Evolutionary conservation across 345 rosid genomes (phyloP), one percentile per base, ranked within the genome.

Genomic region (Euphorbia tirucalli): DNA sequence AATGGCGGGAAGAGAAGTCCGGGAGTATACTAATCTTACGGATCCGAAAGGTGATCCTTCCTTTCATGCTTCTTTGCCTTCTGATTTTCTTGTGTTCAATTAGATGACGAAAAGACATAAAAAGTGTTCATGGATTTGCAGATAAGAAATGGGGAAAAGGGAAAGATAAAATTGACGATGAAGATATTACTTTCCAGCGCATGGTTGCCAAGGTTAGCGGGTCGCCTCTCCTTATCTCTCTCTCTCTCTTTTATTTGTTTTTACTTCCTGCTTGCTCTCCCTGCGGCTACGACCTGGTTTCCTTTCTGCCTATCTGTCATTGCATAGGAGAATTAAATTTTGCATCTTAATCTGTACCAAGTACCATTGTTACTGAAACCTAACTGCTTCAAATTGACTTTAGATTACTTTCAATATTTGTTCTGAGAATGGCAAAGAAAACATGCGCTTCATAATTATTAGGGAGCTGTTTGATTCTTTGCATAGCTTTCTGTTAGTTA

Each of bases 181-280:
- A 95, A 85, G 99, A 95, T 74, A 77, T 89, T 64, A 90, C 99
- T 13, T 92, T 95, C 71, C 97, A 90, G 83, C 97, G 99, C 22
- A 95, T 95, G 99, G 97, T 95, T 74, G 93, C 99, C 74, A 95
- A 95, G 99, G 99, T 95, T 94, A 90, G 98, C 74, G 60, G 83
- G 71, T 87, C 91, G 84, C 81, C 91, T 87, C 83, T 89, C 82
- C 87, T 70, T 24, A n/a, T 61, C 57, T 19, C 32, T 37, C 19
- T 43, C 21, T 31, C n/a, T 39, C 19, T 21, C 11, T 8, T 18
- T 62, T 52, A 19, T 19, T 1, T 24, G n/a, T 55, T n/a, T 55
- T 2, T 21, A 7, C 5, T 55, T 55, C 1, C 52, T 48, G 19
- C 19, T 48, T 48, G 56, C 22, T 50, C 22, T 7, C n/a, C 44